phyloP scores from a whole-genome alignment of 306 rosid genomes.

The Cicer chorassanicum region DNA sequence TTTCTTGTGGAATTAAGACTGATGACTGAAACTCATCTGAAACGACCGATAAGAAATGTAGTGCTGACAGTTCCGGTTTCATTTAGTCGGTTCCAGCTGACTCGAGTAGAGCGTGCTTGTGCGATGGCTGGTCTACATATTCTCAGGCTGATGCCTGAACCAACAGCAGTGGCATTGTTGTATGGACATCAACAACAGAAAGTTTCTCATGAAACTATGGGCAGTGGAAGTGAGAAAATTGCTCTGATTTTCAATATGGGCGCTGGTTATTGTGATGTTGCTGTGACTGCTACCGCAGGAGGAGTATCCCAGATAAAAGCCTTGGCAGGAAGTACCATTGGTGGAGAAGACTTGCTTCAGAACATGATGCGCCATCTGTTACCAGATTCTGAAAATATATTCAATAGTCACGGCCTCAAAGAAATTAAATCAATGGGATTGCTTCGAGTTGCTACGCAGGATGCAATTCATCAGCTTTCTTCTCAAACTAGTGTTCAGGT shows the following conservation, averaged over 20 bases:
- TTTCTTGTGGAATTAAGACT: constrained; percentile 67
- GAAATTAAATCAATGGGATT: constrained; percentile 64
- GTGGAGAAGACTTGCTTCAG: constrained; percentile 96
- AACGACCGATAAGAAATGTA: constrained; percentile 64
- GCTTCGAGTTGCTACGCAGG: constrained; percentile 79
- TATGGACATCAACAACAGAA: constrained; percentile 78
- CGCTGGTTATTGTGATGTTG: constrained; percentile 89
- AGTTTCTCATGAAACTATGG: constrained; percentile 54
- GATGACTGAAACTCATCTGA: constrained; percentile 70
- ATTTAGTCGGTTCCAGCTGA: constrained; percentile 80
- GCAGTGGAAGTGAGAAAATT: constrained; percentile 72
- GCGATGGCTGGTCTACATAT: constrained; percentile 89
- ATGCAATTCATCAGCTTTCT: constrained; percentile 82
- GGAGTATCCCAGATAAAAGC: constrained; percentile 88
- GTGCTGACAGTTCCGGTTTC: constrained; percentile 88
- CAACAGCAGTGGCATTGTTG: constrained; percentile 89
- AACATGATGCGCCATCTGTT: constrained; percentile 72
- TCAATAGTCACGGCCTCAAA: constrained; percentile 53
- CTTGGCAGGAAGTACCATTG: constrained; percentile 78
- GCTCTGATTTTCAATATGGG: constrained; percentile 91
- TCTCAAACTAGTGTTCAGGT: constrained; percentile 53
- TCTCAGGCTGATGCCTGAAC: constrained; percentile 85
- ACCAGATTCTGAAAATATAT: constrained; percentile 62
- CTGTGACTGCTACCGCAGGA: constrained; percentile 74
- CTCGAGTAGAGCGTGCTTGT: constrained; percentile 82